phyloP scores from a whole-genome alignment of 2,329 filamentous ascomycete species.

The Colletotrichum trifolii region DNA sequence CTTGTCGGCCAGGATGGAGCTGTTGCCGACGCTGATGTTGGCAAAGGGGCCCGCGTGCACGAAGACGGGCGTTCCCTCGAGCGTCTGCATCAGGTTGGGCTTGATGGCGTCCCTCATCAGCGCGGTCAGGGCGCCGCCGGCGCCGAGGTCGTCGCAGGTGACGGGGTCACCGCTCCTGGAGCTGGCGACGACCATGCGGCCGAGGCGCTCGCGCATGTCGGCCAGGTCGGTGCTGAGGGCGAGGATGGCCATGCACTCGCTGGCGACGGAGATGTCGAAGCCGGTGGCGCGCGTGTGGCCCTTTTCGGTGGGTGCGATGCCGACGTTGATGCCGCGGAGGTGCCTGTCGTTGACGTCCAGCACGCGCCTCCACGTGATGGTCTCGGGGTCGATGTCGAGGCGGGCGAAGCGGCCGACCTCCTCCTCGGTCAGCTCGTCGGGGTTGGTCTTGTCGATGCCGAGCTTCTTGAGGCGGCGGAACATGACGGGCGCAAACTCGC shows the following conservation, averaged over 20 bases:
- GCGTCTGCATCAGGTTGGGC: conserved; percentile 97
- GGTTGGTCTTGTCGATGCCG: conserved; percentile 94
- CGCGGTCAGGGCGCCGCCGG: conserved; percentile 89
- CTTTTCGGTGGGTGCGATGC: conserved; percentile 89
- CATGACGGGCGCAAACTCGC: conserved; percentile 89
- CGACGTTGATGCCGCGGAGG: conserved; percentile 88
- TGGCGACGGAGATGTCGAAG: conserved; percentile 97
- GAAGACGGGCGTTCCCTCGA: conserved; percentile 97
- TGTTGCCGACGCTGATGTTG: conserved; percentile 98
- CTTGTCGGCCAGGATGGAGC: conserved; percentile 93
- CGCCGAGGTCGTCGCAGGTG: conserved; percentile 95
- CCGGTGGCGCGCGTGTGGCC: conserved; percentile 88
- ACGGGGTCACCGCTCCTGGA: conserved; percentile 88
- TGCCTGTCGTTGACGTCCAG: conserved; percentile 98
- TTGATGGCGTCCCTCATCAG: conserved; percentile 99
- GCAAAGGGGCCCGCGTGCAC: conserved; percentile 98
- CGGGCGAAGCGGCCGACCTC: conserved; percentile 91
- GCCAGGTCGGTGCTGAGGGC: conserved; percentile 87
- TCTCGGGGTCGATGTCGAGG: conserved; percentile 94
- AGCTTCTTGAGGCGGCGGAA: conserved; percentile 94
- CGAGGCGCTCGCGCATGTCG: conserved; percentile 93
- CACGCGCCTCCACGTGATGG: conserved; percentile 96
- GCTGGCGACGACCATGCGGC: conserved; percentile 94
- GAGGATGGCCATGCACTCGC: conserved; percentile 98
- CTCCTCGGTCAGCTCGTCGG: conserved; percentile 88